phyloP scores from a whole-genome alignment of 208 protist species.

The Leishmania turanica region DNA sequence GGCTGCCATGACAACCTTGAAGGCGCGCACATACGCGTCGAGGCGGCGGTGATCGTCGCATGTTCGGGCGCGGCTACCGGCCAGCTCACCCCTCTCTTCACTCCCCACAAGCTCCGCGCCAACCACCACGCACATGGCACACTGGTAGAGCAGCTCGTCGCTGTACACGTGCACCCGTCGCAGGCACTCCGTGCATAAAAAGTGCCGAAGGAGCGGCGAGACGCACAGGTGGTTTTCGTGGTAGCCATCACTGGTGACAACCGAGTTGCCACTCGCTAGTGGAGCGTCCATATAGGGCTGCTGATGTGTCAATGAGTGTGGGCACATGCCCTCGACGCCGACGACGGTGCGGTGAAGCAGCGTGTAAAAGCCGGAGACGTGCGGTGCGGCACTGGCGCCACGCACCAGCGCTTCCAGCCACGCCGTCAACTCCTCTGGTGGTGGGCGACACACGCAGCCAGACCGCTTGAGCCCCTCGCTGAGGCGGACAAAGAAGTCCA shows the following conservation, averaged over 20 bases:
- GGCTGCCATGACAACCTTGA: constrained; percentile 22
- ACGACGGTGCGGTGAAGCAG: constrained; percentile 40
- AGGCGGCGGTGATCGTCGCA: not conserved
- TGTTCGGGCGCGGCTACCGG: not conserved
- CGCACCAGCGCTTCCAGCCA: constrained; percentile 20
- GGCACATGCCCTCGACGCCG: not conserved
- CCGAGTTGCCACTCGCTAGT: not conserved
- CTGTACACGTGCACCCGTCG: constrained; percentile 33
- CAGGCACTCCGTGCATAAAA: constrained; percentile 6
- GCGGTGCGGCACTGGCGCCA: constrained; percentile 12
- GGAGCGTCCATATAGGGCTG: not conserved
- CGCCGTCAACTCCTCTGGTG: not conserved
- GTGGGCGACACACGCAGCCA: not conserved
- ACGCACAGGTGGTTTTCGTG: not conserved
- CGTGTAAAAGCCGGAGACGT: constrained; percentile 51
- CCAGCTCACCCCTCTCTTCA: not conserved
- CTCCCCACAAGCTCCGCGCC: constrained; percentile 1
- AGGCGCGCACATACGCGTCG: constrained; percentile 27
- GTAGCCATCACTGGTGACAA: not conserved
- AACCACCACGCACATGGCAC: constrained; percentile 33
- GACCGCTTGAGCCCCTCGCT: not conserved
- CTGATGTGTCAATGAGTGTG: not conserved
- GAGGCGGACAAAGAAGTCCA: constrained; percentile 19
- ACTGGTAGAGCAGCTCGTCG: constrained; percentile 50
- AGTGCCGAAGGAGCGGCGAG: not conserved